A percentile compares a stretch with the other conserved stretches of the same genome.
These are phyloP conservation scores for Rhamnella rubrinervis DNA, from an alignment of 331 rosid genomes.

Conservation along the genomic window DNA sequence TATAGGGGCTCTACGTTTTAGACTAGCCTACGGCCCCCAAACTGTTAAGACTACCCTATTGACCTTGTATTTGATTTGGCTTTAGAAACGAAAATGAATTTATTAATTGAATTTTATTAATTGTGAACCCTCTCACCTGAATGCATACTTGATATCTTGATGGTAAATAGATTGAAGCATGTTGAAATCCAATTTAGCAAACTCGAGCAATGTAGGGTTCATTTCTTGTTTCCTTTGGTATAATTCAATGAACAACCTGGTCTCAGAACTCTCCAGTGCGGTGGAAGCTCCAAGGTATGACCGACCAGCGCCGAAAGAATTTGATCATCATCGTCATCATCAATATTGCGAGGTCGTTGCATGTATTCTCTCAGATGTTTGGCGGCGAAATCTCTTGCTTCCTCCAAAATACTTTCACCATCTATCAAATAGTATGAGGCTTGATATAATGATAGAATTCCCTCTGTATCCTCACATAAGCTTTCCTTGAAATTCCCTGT, in stretches of 20 bases:
- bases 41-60: too few relatives aligned
- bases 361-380: conserved; percentile 14
- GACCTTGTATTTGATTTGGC: too few relatives aligned
- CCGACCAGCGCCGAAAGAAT: not conserved
- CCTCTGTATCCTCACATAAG: not conserved
- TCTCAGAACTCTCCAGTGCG: conserved; percentile 25
- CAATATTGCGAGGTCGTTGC: not conserved
- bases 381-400: conserved; percentile 20
- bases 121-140: too few relatives aligned
- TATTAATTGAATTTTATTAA: too few relatives aligned
- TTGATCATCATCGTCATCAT: not conserved
- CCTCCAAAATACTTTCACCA: conserved; percentile 31
- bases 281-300: conserved; percentile 32
- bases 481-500: not conserved
- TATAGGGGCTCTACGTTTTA: too few relatives aligned
- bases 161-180: too few relatives aligned
- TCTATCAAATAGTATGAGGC: conserved; percentile 25
- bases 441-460: conserved; percentile 28
- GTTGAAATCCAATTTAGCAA: conserved; percentile 29
- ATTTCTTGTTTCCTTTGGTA: not conserved
- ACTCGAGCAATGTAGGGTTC: conserved; percentile 1
- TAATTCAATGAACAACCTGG: conserved; percentile 22
- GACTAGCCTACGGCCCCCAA: too few relatives aligned
- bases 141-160: too few relatives aligned
- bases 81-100: too few relatives aligned